These are phyloP conservation scores for Phytophthora hybrid DNA, from an alignment of 352 stramenopile species.

Conservation along the genomic window DNA sequence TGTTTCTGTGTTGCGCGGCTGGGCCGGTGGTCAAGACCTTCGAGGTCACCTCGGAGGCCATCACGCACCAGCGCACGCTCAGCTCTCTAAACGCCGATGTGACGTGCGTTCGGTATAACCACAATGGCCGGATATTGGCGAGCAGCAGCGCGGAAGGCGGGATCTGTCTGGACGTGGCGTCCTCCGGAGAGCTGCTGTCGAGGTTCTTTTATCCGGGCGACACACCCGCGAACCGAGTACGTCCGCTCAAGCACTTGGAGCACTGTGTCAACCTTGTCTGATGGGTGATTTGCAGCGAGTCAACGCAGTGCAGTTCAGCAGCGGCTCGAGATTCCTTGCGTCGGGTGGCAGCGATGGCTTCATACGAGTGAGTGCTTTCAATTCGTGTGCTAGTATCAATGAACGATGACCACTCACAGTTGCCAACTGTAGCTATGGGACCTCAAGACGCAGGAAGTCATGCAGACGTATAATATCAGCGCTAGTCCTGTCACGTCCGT, in stretches of 20 bases:
- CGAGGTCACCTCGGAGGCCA: slow-evolving; percentile 59
- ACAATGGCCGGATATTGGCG: slow-evolving; percentile 77
- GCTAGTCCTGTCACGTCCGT: slow-evolving; percentile 70
- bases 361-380: slow-evolving; percentile 42
- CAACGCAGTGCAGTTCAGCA: slow-evolving; percentile 76
- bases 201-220: slow-evolving; percentile 68
- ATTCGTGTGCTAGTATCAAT: not conserved
- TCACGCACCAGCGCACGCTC: slow-evolving; percentile 53
- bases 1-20: slow-evolving; percentile 68
- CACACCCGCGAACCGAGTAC: slow-evolving; percentile 46
- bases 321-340: slow-evolving; percentile 72
- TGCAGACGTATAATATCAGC: slow-evolving; percentile 70
- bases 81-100: slow-evolving; percentile 64
- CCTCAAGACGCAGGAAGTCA: slow-evolving; percentile 78
- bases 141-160: slow-evolving; percentile 68
- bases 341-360: slow-evolving; percentile 66
- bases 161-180: slow-evolving; percentile 66
- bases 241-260: not conserved
- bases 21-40: slow-evolving; percentile 69
- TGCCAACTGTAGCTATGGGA: slow-evolving; percentile 61
- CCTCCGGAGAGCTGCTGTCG: slow-evolving; percentile 66
- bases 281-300: slow-evolving; percentile 44
- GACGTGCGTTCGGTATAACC: slow-evolving; percentile 70
- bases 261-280: not conserved
- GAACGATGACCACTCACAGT: not conserved